phyloP scores from a whole-genome alignment of 306 rosid species.

The Cucumis hystrix region DNA sequence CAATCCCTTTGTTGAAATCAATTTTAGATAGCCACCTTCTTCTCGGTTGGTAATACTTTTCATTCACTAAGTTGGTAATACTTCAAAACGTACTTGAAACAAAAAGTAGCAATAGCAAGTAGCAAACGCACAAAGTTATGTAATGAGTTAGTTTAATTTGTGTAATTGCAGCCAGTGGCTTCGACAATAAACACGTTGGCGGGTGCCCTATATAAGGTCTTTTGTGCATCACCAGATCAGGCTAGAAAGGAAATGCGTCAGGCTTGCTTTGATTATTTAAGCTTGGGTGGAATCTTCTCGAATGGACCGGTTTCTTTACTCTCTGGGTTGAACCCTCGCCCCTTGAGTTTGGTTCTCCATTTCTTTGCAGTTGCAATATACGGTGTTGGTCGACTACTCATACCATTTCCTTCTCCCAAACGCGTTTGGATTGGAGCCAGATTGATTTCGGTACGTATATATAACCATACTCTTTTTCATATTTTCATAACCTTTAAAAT shows the following conservation, averaged over 20 bases:
- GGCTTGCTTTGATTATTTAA: conserved; percentile 91
- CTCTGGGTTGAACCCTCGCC: conserved; percentile 89
- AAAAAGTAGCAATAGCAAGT: not conserved
- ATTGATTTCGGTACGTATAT: conserved; percentile 44
- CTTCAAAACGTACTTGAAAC: not conserved
- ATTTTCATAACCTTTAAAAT: too few relatives aligned
- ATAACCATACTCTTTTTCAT: not conserved
- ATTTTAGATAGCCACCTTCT: too few relatives aligned
- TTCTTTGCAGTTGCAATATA: conserved; percentile 86
- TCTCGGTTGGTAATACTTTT: not conserved
- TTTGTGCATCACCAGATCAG: conserved; percentile 76
- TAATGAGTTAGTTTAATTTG: not conserved
- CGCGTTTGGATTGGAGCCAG: conserved; percentile 74
- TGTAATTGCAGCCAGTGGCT: conserved; percentile 72
- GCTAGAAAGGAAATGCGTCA: conserved; percentile 95
- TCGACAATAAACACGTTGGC: conserved; percentile 95
- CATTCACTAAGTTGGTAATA: not conserved
- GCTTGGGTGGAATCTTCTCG: conserved; percentile 81
- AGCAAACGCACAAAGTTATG: not conserved
- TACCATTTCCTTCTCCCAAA: conserved; percentile 82
- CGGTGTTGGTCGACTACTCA: conserved; percentile 71
- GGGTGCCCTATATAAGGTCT: conserved; percentile 92
- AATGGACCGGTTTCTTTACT: conserved; percentile 75
- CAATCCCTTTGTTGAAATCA: too few relatives aligned
- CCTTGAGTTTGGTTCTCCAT: conserved; percentile 79